phyloP scores from a whole-genome alignment of 192 early-diverging fungal genomes.

The Diversispora eburnea region DNA sequence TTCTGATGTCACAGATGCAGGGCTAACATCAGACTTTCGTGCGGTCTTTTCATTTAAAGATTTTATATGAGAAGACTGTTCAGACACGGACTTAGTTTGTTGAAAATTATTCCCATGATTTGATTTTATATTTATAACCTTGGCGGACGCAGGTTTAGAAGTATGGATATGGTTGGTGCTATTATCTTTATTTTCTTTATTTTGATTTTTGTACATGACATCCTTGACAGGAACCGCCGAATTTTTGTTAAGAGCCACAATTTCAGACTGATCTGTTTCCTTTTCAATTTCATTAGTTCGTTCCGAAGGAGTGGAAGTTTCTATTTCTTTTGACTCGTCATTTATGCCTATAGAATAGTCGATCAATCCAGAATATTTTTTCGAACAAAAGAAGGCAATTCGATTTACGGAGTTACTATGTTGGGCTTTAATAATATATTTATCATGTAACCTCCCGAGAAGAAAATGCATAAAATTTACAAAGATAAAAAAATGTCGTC shows the following conservation, averaged over 20 bases:
- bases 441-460: background rate
- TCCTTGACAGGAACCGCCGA: conserved; percentile 10
- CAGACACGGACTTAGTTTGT: background rate
- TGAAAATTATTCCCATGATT: conserved; percentile 3
- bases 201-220: background rate
- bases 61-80: background rate
- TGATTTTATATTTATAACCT: conserved; percentile 14
- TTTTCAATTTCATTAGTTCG: conserved; percentile 15
- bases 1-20: background rate
- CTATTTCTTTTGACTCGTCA: conserved; percentile 26
- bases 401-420: background rate
- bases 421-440: conserved; percentile 12
- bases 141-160: conserved; percentile 1
- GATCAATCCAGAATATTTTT: background rate
- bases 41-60: background rate
- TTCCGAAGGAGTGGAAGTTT: conserved; percentile 27
- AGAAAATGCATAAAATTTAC: background rate
- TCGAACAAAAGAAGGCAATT: conserved; percentile 1
- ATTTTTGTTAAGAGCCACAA: conserved; percentile 6
- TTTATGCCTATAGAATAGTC: conserved; percentile 27
- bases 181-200: background rate
- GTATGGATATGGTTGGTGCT: background rate
- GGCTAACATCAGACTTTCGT: background rate
- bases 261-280: conserved; percentile 17
- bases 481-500: conserved; percentile 3